A percentile compares a stretch with the other conserved stretches of the same genome.
Conservation (phyloP, 129 eudicot genomes). For the Scalesia atractyloides region DNA sequence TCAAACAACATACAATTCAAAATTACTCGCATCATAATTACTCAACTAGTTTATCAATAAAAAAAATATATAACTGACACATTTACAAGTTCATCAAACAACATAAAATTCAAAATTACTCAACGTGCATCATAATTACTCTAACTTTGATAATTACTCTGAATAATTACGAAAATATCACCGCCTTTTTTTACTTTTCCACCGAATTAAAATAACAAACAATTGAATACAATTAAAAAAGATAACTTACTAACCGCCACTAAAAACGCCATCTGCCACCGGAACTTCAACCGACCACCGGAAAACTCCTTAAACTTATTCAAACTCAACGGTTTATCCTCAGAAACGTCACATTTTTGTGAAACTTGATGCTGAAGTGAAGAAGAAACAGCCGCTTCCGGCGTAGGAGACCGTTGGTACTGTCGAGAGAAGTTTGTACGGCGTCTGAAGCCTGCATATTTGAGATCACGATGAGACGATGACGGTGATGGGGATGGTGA, state of each 20-base stretch:
- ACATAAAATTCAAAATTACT: no score
- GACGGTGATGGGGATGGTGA: constrained; percentile 11
- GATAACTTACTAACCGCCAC: constrained; percentile 43
- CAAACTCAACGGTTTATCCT: constrained; percentile 14
- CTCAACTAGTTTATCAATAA: no score
- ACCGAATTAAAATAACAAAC: background rate
- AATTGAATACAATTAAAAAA: background rate
- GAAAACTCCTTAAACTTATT: constrained; percentile 23
- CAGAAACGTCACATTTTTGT: constrained; percentile 36
- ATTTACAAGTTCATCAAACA: no score
- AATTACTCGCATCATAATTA: no score
- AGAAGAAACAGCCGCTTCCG: constrained; percentile 13
- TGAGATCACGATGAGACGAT: constrained; percentile 27
- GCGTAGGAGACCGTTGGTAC: constrained; percentile 16
- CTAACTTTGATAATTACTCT: no score
- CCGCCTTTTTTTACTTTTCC: no score
- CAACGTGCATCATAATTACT: no score
- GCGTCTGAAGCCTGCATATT: constrained; percentile 40
- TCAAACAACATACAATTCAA: no score
- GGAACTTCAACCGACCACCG: constrained; percentile 39
- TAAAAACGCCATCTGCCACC: constrained; percentile 60
- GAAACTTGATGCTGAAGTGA: constrained; percentile 12
- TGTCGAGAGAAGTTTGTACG: constrained; percentile 43
- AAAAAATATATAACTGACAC: no score
- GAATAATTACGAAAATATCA: no score